These are phyloP conservation scores for Serendipita vermifera DNA, from an alignment of 768 basidiomycete species.

Conservation along the genomic window DNA sequence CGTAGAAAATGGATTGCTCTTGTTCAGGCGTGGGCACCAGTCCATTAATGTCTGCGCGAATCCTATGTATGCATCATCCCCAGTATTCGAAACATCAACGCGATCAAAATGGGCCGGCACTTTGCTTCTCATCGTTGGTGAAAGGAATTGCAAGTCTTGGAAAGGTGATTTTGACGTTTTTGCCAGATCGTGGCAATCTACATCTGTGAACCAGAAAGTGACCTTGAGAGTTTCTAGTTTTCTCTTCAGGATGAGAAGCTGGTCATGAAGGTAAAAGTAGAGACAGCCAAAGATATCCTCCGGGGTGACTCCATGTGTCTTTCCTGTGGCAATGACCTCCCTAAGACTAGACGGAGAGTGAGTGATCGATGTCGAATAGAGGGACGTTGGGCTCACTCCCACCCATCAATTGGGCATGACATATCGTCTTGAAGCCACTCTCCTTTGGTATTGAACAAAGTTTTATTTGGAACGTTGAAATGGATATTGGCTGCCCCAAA, in stretches of 20 bases:
- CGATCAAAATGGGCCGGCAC: no score
- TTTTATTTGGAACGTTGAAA: constrained; percentile 32
- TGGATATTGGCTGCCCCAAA: constrained; percentile 32
- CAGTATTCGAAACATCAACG: constrained; percentile 38
- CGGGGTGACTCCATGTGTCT: constrained; percentile 26
- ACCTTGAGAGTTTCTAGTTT: constrained; percentile 26
- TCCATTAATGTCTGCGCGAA: constrained; percentile 22
- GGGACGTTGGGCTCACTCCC: constrained; percentile 27
- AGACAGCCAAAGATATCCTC: constrained; percentile 41
- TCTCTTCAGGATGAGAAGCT: constrained; percentile 28
- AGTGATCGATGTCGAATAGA: background rate
- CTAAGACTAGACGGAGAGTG: constrained; percentile 24
- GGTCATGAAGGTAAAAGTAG: constrained; percentile 33
- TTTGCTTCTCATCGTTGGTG: no score
- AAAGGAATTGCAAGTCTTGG: constrained; percentile 15
- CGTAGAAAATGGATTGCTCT: constrained; percentile 20
- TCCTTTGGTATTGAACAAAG: constrained; percentile 34
- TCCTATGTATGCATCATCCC: constrained; percentile 33
- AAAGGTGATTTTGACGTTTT: constrained; percentile 23
- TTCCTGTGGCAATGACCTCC: constrained; percentile 28
- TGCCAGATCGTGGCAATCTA: constrained; percentile 32
- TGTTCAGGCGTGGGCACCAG: constrained; percentile 30
- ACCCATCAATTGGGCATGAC: constrained; percentile 36
- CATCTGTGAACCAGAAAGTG: constrained; percentile 24
- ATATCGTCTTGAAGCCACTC: constrained; percentile 32